Evolutionary conservation across 2,329 filamentous ascomycete species (phyloP).

Genomic region (Alternaria sp.): DNA sequence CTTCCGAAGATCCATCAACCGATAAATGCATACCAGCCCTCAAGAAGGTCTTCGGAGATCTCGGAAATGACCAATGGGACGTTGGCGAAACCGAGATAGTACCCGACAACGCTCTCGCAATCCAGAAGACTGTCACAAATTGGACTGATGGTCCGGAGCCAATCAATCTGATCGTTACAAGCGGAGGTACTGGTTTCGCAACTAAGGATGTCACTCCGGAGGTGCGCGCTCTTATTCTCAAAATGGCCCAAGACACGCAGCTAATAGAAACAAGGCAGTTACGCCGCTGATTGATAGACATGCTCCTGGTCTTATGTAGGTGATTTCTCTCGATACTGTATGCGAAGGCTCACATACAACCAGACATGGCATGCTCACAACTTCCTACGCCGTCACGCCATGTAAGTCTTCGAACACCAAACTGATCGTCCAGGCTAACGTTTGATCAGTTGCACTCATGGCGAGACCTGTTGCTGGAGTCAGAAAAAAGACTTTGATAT

Average conservation of each 20-base stretch:
- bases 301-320: constrained; percentile 82
- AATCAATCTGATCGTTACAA: constrained; percentile 82
- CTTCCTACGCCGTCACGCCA: constrained; percentile 84
- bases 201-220: constrained; percentile 86
- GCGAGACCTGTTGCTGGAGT: constrained; percentile 90
- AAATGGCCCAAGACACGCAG: neutral
- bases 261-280: constrained; percentile 67
- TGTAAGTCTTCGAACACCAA: too few relatives aligned
- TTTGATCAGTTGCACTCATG: constrained; percentile 84
- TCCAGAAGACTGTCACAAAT: constrained; percentile 72
- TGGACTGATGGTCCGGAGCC: constrained; percentile 72
- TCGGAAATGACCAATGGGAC: constrained; percentile 74
- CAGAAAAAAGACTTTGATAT: constrained; percentile 77
- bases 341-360: constrained; percentile 12
- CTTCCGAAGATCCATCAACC: constrained; percentile 75
- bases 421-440: too few relatives aligned
- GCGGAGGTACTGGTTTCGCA: constrained; percentile 93
- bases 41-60: constrained; percentile 69
- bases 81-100: constrained; percentile 76
- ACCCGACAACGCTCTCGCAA: constrained; percentile 73
- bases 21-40: constrained; percentile 76
- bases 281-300: constrained; percentile 78
- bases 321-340: neutral
- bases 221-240: constrained; percentile 54
- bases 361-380: constrained; percentile 88